phyloP scores from a whole-genome alignment of 2,329 filamentous ascomycete species.

The Aspergillus bombycis region DNA sequence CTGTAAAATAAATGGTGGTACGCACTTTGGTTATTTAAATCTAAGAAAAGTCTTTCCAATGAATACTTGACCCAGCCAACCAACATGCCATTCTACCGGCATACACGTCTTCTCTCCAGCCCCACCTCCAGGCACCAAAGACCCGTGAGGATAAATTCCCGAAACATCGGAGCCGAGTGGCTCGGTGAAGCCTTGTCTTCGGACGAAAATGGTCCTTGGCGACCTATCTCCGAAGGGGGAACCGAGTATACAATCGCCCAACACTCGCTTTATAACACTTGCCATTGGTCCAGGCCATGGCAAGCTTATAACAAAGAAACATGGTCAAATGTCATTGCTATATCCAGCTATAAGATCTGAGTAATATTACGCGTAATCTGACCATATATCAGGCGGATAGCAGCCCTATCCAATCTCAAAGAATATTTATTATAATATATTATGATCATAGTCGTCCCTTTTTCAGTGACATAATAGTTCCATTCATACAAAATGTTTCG shows the following conservation, averaged over 20 bases:
- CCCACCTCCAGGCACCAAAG: neutral
- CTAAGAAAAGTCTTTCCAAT: too few species aligned
- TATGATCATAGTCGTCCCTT: too few species aligned
- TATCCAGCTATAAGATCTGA: neutral
- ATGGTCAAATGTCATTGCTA: too few species aligned
- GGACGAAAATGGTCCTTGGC: neutral
- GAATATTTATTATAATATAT: too few species aligned
- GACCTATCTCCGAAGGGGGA: too few species aligned
- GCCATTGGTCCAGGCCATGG: too few species aligned
- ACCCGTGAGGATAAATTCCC: neutral
- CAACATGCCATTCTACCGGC: too few species aligned
- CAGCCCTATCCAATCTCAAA: neutral
- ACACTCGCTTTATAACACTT: too few species aligned
- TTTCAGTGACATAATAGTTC: too few species aligned
- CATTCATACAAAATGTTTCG: slow-evolving; percentile 27
- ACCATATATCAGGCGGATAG: neutral
- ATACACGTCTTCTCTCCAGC: neutral
- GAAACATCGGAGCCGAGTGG: neutral
- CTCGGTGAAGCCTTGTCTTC: neutral
- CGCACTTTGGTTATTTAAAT: too few species aligned
- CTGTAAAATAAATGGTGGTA: too few species aligned
- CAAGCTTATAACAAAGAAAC: neutral
- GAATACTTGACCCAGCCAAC: too few species aligned
- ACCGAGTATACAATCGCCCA: neutral
- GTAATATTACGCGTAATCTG: neutral